Conservation (phyloP, 805 yeast genomes). For the Ogataea nitratoaversa region DNA sequence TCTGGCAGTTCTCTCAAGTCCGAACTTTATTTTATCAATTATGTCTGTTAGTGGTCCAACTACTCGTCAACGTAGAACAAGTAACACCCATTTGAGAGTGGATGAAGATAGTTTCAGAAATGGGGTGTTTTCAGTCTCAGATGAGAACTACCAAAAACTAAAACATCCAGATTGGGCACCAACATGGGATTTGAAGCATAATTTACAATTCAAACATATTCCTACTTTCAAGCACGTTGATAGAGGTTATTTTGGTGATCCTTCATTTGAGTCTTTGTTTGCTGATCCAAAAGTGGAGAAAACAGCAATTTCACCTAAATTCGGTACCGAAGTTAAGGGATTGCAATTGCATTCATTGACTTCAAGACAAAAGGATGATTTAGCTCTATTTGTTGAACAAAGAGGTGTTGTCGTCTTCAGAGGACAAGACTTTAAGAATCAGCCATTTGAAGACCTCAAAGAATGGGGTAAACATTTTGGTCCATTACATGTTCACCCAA, state of each 20-base stretch:
- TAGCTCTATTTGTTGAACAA: conserved; percentile 50
- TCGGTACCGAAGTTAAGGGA: conserved; percentile 59
- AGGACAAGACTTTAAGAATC: conserved; percentile 55
- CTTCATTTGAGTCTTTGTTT: conserved; percentile 44
- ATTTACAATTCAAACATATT: conserved; percentile 26
- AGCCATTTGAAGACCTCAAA: conserved; percentile 41
- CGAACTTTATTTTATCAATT: too few species aligned
- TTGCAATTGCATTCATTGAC: conserved; percentile 51
- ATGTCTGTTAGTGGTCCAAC: too few species aligned
- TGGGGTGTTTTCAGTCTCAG: conserved; percentile 41
- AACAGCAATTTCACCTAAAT: conserved; percentile 54
- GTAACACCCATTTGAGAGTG: conserved; percentile 38
- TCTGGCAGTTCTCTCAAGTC: too few species aligned
- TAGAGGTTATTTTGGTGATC: conserved; percentile 56
- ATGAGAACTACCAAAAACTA: conserved; percentile 30
- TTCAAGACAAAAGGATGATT: conserved; percentile 55
- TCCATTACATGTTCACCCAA: conserved; percentile 64
- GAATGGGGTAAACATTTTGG: conserved; percentile 62
- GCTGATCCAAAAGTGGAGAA: conserved; percentile 20
- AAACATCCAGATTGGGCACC: conserved; percentile 55
- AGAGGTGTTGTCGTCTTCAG: conserved; percentile 63
- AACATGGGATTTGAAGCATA: conserved; percentile 55
- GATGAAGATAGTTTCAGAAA: conserved; percentile 45
- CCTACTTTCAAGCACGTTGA: conserved; percentile 52
- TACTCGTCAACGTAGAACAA: neutral